Evolutionary conservation across 73 alveolate species (phyloP).

Genomic region (Tetrahymena thermophila): DNA sequence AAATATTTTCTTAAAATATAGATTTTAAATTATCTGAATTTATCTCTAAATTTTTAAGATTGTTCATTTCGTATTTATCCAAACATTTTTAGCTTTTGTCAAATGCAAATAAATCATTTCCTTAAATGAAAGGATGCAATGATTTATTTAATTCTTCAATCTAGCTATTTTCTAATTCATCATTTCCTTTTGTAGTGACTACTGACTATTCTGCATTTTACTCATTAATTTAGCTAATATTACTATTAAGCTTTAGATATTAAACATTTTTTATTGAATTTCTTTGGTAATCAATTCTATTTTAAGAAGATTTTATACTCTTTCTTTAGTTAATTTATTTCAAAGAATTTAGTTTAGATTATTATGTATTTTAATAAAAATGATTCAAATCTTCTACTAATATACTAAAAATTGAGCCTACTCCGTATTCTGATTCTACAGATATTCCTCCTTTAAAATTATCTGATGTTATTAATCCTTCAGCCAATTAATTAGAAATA

Average conservation of each 20-base stretch:
- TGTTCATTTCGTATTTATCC: too few species aligned
- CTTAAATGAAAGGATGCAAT: not conserved
- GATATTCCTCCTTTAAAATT: not conserved
- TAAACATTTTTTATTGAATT: not conserved
- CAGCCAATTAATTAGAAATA: not conserved
- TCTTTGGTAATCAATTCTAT: not conserved
- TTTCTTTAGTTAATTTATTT: not conserved
- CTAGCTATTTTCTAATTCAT: not conserved
- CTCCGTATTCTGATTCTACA: not conserved
- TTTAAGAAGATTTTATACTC: not conserved
- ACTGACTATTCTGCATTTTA: not conserved
- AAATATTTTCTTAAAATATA: not conserved
- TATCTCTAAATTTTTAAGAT: not conserved
- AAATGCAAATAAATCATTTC: too few species aligned
- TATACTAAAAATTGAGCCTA: not conserved
- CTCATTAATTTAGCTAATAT: not conserved
- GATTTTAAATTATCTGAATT: not conserved
- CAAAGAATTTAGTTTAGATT: not conserved
- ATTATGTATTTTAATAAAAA: not conserved
- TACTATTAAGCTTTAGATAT: not conserved
- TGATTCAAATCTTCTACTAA: not conserved
- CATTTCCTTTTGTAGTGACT: not conserved
- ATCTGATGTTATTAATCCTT: not conserved
- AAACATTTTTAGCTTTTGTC: not conserved
- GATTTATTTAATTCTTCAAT: not conserved